Evolutionary conservation across 23 red algal species (phyloP), one percentile per base, ranked within the genome.

Genomic region (Chondrus crispus): DNA sequence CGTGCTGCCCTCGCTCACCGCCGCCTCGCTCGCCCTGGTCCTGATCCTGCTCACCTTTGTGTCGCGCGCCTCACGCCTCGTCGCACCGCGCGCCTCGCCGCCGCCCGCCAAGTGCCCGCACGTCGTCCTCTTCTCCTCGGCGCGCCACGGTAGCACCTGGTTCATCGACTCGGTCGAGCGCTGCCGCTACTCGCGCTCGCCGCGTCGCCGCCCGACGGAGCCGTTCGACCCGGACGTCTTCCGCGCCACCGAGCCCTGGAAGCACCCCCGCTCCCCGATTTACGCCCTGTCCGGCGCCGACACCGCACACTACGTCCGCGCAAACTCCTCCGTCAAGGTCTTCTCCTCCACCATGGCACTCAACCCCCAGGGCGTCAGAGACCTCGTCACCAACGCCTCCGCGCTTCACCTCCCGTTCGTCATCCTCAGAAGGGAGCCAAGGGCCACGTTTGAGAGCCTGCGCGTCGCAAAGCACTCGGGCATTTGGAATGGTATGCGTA

Each of bases 111-210:
- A n/a, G n/a, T n/a, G n/a, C n/a, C n/a, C n/a, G n/a, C n/a, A n/a
- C n/a, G n/a, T n/a, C n/a, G n/a, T n/a, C n/a, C n/a, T n/a, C n/a
- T n/a, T n/a, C n/a, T n/a, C n/a, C n/a, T n/a, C n/a, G 9, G 71
- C 71, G 19, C 12, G 71, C 10, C 71, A 77, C 29, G 71, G 71
- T n/a, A 77, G 71, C 38, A 77, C 71, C 9, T 77, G 71, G 71
- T 77, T 77, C 38, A 37, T 77, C 16, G 71, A 77, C 38, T 47
- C 16, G 24, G 43, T 77, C 43, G 71, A 77, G 22, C n/a, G 44
- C 26, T 77, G 71, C 26, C 32, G 26, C n/a, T 77, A 77, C 43
- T 77, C 71, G 32, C 12, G 10, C 12, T 7, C n/a, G 9, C 29
- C 7, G 9, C 10, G 13, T 10, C 1, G 9, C 26, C 12, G 13